Base-by-base conservation (phyloP, 495 filamentous ascomycete species). In the Penicillium atrosanguineum region DNA sequence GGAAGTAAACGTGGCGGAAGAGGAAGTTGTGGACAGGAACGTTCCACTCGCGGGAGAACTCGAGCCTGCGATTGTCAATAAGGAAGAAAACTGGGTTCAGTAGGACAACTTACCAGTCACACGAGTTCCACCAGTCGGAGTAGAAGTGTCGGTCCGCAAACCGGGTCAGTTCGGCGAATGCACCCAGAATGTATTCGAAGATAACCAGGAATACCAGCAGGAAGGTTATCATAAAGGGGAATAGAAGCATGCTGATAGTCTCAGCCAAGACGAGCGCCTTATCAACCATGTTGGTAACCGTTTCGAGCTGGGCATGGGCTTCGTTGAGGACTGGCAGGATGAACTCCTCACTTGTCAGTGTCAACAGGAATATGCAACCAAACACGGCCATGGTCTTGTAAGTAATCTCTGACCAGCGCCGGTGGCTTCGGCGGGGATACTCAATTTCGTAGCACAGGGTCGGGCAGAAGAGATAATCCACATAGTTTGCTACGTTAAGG, bases 1-100 rank as follows among this genome's bases (percentile, higher is more conserved):
- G 90, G 46, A 80, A 85, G 72, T 97, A 98, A 57, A 98, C 94
- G 69, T 98, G 94, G 12, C 94, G 83, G 8, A 94, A 84, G 58
- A 98, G 85, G 77, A 97, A 98, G 66, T 92, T 87, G 76, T 98
- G 95, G n/a, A 98, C 94, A 44, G 94, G 94, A 40, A 95, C 85
- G 67, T 98, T 98, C 94, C 94, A 98, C 75, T 97, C 91, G 50
- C 94, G 81, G 18, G 87, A 92, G 71, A 98, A 98, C 69, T 98
- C 94, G 52, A 98, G 86, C 92, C 91, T 79, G 12, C 9, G 19
- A 16, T 19, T 19, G 38, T 40, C 38, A 40, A 15, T 44, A 18
- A 28, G 4, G 15, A 18, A 23, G 12, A 0, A 19, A 23, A 23
- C 2, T 28, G n/a, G 36, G 7, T 25, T 39, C 4, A 4, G n/a